These are phyloP conservation scores for Themeda triandra DNA, from an alignment of 176 grass and related monocot species.

Conservation along the genomic window DNA sequence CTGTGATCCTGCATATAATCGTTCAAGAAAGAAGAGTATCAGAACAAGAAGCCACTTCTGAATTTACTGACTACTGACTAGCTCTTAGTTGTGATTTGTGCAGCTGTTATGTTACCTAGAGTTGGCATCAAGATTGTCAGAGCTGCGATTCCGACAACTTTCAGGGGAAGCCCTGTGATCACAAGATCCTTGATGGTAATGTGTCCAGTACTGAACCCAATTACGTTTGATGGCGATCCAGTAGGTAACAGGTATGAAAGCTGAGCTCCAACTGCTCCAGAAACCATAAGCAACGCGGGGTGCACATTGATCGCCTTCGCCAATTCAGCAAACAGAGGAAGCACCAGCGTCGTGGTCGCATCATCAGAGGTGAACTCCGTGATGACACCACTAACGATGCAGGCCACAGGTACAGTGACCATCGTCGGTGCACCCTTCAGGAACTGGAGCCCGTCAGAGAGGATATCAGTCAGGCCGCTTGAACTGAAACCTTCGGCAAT, in stretches of 20 bases:
- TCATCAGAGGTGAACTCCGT: conserved; percentile 69
- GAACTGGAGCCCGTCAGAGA: conserved; percentile 44
- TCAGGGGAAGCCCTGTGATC: conserved; percentile 58
- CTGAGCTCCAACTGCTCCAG: conserved; percentile 61
- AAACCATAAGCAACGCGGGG: conserved; percentile 63
- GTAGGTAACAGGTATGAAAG: conserved; percentile 67
- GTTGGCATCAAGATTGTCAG: conserved; percentile 61
- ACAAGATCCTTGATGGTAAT: conserved; percentile 74
- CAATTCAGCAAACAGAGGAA: conserved; percentile 68
- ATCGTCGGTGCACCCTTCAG: conserved; percentile 38
- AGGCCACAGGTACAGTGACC: conserved; percentile 52
- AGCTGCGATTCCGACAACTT: conserved; percentile 45
- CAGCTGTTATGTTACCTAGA: conserved; percentile 62
- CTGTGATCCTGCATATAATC: conserved; percentile 24
- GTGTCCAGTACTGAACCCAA: conserved; percentile 66
- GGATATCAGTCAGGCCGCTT: conserved; percentile 60
- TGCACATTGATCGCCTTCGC: conserved; percentile 55
- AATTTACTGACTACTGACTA: background rate
- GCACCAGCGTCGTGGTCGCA: conserved; percentile 58
- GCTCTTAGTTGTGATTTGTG: background rate
- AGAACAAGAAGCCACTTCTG: background rate
- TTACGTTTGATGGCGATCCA: conserved; percentile 63
- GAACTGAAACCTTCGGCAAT: conserved; percentile 74
- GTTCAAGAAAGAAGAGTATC: background rate
- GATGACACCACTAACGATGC: conserved; percentile 49